phyloP scores from a whole-genome alignment of 768 basidiomycete genomes.

The Lactarius pseudohatsudake region DNA sequence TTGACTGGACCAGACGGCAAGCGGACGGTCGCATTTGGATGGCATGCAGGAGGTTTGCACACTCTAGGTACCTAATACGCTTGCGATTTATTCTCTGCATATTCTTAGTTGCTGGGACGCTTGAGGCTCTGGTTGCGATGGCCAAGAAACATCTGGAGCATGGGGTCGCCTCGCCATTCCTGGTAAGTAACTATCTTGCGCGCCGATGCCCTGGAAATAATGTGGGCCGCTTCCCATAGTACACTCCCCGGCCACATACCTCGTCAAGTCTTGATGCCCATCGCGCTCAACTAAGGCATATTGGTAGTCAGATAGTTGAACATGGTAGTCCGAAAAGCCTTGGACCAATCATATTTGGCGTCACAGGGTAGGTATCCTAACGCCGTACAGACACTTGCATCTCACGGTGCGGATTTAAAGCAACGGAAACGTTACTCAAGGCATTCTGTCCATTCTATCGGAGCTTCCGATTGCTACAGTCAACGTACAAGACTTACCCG shows the following conservation, averaged over 20 bases:
- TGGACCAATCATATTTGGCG: conserved; percentile 77
- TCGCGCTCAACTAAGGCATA: conserved; percentile 51
- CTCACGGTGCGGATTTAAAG: conserved; percentile 40
- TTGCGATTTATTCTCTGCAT: background rate
- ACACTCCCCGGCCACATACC: conserved; percentile 79
- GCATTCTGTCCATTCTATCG: conserved; percentile 66
- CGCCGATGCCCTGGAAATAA: background rate
- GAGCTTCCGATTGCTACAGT: conserved; percentile 70
- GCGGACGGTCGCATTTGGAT: conserved; percentile 87
- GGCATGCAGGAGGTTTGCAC: conserved; percentile 81
- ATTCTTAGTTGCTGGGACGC: conserved; percentile 72
- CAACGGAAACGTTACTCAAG: conserved; percentile 78
- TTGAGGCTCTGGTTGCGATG: conserved; percentile 77
- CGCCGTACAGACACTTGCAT: conserved; percentile 8
- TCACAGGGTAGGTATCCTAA: conserved; percentile 66
- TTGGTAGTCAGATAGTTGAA: conserved; percentile 54
- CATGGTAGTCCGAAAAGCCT: conserved; percentile 60
- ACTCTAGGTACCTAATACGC: background rate
- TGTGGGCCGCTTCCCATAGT: conserved; percentile 40
- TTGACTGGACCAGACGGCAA: conserved; percentile 62
- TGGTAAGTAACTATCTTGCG: conserved; percentile 49
- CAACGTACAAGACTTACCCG: conserved; percentile 53
- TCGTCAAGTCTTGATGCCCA: conserved; percentile 58
- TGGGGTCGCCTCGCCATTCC: conserved; percentile 80
- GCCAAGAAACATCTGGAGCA: conserved; percentile 76